Evolutionary conservation across 1,139 yeast species (phyloP), one percentile per base, ranked within the genome.

Genomic region (Lodderomyces orthopsilosis): DNA sequence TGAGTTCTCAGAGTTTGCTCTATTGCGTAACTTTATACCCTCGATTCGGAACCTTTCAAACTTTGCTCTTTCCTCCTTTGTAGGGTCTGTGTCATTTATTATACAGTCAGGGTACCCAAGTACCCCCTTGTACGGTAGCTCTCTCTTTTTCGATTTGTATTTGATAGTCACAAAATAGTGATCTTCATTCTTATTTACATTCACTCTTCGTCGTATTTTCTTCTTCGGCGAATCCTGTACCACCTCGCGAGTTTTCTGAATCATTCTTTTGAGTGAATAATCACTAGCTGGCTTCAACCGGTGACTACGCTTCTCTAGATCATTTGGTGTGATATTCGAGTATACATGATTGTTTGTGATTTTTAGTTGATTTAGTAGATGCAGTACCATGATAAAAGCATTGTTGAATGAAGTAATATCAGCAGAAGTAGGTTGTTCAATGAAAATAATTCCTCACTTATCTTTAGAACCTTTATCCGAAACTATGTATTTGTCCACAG

Each of bases 111-210:
- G 75, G 44, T 72, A 81, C 1, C 74, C 65, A 24, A 85, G 59
- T 0, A 84, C 66, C 0, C 94, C 94, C 45, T 83, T 68, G 54
- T 80, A 86, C 0, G 93, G 93, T 35, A 80, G 48, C 47, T 77
- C 81, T 42, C 48, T 48, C 19, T 51, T 40, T 14, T 41, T 43
- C 8, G 37, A 12, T 13, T 24, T 26, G 14, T 35, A 27, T 10
- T 41, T 39, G 21, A 48, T 44, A 8, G 38, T 38, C 8, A 46
- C 38, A 7, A 38, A 14, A 33, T 21, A 41, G 14, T 26, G 42
- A 15, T 40, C 39, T 26, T 37, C 13, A 9, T 32, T 26, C 17
- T 18, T 9, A 12, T 12, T 33, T 9, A 33, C 34, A 17, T 15
- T 35, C 10, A 35, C 26, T 10, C 10, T 26, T 19, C 18, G 13